Base-by-base conservation (phyloP, 192 early-diverging fungal species). In the Podochytrium sp. region DNA sequence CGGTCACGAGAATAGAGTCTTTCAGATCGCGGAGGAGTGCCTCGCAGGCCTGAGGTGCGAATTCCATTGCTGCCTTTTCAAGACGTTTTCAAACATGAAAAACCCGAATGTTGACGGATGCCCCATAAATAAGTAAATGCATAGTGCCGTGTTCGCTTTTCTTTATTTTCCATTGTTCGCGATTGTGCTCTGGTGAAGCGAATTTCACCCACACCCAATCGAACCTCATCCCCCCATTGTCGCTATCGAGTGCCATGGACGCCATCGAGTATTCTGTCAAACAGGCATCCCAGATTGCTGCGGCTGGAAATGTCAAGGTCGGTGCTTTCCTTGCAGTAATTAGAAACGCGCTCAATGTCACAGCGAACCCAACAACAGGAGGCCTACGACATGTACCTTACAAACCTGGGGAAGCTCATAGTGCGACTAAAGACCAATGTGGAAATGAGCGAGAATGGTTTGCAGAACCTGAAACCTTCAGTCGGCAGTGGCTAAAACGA, bases 251-350 rank as follows among this genome's bases (percentile, higher is more conserved):
- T 12, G 25, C 14, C 6, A 71, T 71, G 69, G 69, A 71, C 56
- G 69, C 69, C 2, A 71, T 71, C 25, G 69, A 71, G 53, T 71
- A 71, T 38, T 60, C 56, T 30, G 40, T 71, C 18, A 71, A 71
- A 57, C 38, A 20, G 34, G 69, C 69, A 14, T 37, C 69, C 12
- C 55, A 55, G 38, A 55, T 71, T 30, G 69, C 69, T 10, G 33
- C 49, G 34, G 60, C 58, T 33, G 69, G 69, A 20, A 20, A 57
- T 4, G 27, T 39, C 4, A 71, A 59, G 40, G 69, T 71, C 20
- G 43, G 43, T 47, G 43, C 10, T 20, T 7, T 47, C 20, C 43
- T 47, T 12, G 43, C 20, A 12, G 7, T 47, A 20, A 12, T 47
- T 20, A 12, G 43, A 47, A 7, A 47, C 43, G 20, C 10, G n/a